Evolutionary conservation across 2,329 filamentous ascomycete genomes (phyloP).

Genomic region (Plectosphaerella plurivora): DNA sequence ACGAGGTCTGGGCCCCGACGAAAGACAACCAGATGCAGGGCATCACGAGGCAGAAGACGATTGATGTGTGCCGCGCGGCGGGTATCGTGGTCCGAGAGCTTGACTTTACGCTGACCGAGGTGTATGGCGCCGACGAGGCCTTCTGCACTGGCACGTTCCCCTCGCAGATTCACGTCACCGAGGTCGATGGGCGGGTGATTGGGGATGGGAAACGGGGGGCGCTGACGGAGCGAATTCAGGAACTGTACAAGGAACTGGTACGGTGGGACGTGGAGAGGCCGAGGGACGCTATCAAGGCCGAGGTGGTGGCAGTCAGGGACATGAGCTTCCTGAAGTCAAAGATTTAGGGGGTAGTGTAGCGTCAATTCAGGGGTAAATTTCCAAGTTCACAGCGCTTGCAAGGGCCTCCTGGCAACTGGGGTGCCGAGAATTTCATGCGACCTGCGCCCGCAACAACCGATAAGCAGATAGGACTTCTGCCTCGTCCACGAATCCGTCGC

Average conservation of each 20-base stretch:
- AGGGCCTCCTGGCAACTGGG: no score
- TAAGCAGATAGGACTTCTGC: no score
- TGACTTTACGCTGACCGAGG: constrained; percentile 22
- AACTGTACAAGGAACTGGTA: constrained; percentile 17
- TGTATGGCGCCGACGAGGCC: constrained; percentile 23
- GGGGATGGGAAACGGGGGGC: constrained; percentile 16
- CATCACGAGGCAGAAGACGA: constrained; percentile 23
- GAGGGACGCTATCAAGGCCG: constrained; percentile 14
- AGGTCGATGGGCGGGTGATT: constrained; percentile 17
- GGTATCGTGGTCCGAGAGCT: constrained; percentile 19
- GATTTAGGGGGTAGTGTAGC: no score
- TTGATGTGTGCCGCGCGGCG: constrained; percentile 20
- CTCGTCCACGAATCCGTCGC: no score
- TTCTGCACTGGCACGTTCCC: constrained; percentile 25
- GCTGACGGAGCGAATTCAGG: constrained; percentile 17
- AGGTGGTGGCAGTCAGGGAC: constrained; percentile 17
- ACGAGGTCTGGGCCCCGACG: constrained; percentile 24
- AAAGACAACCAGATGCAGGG: constrained; percentile 26
- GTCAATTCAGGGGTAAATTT: no score
- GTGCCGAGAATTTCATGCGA: no score
- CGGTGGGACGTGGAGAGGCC: constrained; percentile 13
- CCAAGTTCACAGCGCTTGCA: no score
- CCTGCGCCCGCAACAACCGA: no score
- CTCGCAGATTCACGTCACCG: constrained; percentile 18
- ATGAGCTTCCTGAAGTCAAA: constrained; percentile 11